phyloP scores from a whole-genome alignment of 805 yeast species.

The Yarrowia yakushimensis region DNA sequence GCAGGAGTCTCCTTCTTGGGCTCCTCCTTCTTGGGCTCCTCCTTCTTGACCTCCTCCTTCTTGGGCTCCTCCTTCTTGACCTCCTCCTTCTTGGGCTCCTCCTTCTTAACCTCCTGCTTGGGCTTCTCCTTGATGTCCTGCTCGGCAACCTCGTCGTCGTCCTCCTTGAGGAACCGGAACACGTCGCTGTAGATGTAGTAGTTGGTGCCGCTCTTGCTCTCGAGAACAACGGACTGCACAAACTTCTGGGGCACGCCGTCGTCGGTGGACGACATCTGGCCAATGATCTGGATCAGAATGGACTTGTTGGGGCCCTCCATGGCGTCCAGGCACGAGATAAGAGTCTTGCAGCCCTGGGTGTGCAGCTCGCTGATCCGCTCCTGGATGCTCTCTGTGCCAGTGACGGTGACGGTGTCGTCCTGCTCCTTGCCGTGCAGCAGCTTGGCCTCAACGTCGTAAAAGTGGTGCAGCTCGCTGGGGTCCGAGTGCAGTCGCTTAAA shows the following conservation, averaged over 20 bases:
- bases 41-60: neutral
- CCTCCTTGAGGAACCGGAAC: slow-evolving; percentile 39
- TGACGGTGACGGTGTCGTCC: slow-evolving; percentile 32
- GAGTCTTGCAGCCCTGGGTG: slow-evolving; percentile 39
- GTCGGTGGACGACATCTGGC: slow-evolving; percentile 41
- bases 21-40: neutral
- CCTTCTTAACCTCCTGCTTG: slow-evolving; percentile 4
- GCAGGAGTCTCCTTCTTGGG: neutral
- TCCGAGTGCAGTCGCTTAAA: slow-evolving; percentile 38
- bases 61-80: neutral
- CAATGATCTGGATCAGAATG: slow-evolving; percentile 41
- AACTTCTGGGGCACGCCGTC: slow-evolving; percentile 38
- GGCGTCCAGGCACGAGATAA: slow-evolving; percentile 40
- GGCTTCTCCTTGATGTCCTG: slow-evolving; percentile 28
- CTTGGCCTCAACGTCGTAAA: slow-evolving; percentile 39
- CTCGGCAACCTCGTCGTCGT: slow-evolving; percentile 30
- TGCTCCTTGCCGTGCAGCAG: slow-evolving; percentile 42
- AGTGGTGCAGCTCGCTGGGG: slow-evolving; percentile 37
- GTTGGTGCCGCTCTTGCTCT: slow-evolving; percentile 31
- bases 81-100: neutral
- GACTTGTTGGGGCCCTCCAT: slow-evolving; percentile 38
- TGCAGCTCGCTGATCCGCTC: slow-evolving; percentile 35
- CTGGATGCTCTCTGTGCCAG: slow-evolving; percentile 38
- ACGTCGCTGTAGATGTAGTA: slow-evolving; percentile 42
- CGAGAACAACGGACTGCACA: slow-evolving; percentile 42